Evolutionary conservation across 768 basidiomycete genomes (phyloP).

Genomic region (Boletales sp.): DNA sequence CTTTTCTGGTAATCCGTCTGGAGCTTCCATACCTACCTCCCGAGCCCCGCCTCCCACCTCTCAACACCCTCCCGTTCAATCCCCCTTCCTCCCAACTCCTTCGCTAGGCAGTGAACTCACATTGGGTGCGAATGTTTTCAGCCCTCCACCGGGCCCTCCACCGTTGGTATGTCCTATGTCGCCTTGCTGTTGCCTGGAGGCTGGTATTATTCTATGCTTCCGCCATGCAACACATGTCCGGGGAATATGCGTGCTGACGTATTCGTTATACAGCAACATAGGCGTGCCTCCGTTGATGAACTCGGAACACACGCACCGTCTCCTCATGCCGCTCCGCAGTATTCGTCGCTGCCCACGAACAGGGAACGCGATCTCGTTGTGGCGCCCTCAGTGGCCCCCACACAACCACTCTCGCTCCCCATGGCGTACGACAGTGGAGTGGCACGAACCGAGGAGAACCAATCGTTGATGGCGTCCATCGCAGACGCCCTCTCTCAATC

Average conservation of each 20-base stretch:
- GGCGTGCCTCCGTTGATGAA: constrained; percentile 24
- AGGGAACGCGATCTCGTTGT: constrained; percentile 33
- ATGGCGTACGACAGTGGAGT: constrained; percentile 6
- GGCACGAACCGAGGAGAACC: constrained; percentile 19
- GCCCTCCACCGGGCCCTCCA: constrained; percentile 8
- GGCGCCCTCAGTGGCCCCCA: constrained; percentile 6
- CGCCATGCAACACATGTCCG: constrained; percentile 9
- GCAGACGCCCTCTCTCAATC: constrained; percentile 33
- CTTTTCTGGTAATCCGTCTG: constrained; percentile 40
- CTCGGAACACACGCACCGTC: constrained; percentile 17
- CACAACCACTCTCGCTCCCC: constrained; percentile 5
- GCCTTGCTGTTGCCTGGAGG: constrained; percentile 20
- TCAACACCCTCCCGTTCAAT: background rate
- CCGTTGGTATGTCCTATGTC: constrained; percentile 15
- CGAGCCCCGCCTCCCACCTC: constrained; percentile 1
- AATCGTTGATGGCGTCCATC: constrained; percentile 38
- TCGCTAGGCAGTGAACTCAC: constrained; percentile 31
- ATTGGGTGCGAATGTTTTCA: constrained; percentile 13
- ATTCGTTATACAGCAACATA: constrained; percentile 8
- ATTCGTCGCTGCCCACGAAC: constrained; percentile 62
- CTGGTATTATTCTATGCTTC: constrained; percentile 7
- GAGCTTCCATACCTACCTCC: constrained; percentile 1
- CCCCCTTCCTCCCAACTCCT: constrained; percentile 30
- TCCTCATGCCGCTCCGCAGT: constrained; percentile 31
- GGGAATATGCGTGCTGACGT: constrained; percentile 11